Conservation (phyloP, 805 yeast genomes). For the Kregervanrija delftensis region DNA sequence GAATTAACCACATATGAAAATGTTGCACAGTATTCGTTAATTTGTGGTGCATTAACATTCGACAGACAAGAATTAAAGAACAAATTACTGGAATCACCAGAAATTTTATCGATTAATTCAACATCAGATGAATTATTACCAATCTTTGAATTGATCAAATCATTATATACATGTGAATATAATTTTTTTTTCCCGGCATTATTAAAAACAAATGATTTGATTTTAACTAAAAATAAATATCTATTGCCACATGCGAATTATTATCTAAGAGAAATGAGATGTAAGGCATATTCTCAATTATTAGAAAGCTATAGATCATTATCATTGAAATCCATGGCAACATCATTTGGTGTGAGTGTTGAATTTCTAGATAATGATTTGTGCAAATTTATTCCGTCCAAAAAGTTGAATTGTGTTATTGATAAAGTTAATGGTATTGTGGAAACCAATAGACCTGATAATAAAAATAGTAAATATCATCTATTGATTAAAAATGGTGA, state of each 20-base stretch:
- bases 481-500: slow-evolving; percentile 87
- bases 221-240: slow-evolving; percentile 59
- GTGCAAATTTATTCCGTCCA: slow-evolving; percentile 86
- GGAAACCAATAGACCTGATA: slow-evolving; percentile 94
- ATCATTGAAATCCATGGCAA: slow-evolving; percentile 88
- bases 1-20: slow-evolving; percentile 86
- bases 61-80: slow-evolving; percentile 78
- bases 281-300: slow-evolving; percentile 90
- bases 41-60: slow-evolving; percentile 80
- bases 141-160: slow-evolving; percentile 72
- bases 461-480: slow-evolving; percentile 91
- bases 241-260: slow-evolving; percentile 73
- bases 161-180: slow-evolving; percentile 86
- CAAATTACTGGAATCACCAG: slow-evolving; percentile 90
- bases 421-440: slow-evolving; percentile 93
- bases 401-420: slow-evolving; percentile 89
- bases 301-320: slow-evolving; percentile 91
- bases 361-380: slow-evolving; percentile 84
- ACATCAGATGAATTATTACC: slow-evolving; percentile 70
- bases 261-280: slow-evolving; percentile 86
- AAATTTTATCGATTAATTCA: slow-evolving; percentile 73
- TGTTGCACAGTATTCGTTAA: slow-evolving; percentile 80
- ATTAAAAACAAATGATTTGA: slow-evolving; percentile 68
- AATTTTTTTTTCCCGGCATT: slow-evolving; percentile 69
- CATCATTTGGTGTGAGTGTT: slow-evolving; percentile 81